Evolutionary conservation across 163 green algal genomes (phyloP).

Genomic region (Smithsoniella earleae): DNA sequence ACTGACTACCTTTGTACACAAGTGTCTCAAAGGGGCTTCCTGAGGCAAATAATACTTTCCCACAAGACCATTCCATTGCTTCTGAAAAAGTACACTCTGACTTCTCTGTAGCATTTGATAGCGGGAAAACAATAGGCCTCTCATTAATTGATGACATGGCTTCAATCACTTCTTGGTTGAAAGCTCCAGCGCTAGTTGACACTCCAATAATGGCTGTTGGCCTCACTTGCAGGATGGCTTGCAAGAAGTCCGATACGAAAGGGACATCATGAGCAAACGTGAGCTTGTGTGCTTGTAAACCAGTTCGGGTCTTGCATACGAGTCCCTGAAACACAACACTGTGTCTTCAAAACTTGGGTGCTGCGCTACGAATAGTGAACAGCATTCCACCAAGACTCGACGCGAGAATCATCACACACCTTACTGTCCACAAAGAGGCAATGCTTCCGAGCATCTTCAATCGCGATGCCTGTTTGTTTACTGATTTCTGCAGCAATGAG

Average conservation of each 20-base stretch:
- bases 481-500: slow-evolving; percentile 67
- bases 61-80: slow-evolving; percentile 53
- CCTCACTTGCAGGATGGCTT: slow-evolving; percentile 38
- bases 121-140: slow-evolving; percentile 82
- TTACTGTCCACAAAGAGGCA: slow-evolving; percentile 64
- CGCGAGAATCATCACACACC: slow-evolving; percentile 36
- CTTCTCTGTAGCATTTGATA: slow-evolving; percentile 88
- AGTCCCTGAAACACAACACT: slow-evolving; percentile 43
- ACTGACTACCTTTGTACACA: neutral
- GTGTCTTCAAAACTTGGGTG: too few species aligned
- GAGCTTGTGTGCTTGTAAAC: slow-evolving; percentile 64
- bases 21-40: neutral
- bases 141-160: slow-evolving; percentile 48
- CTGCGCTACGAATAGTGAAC: too few species aligned
- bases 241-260: slow-evolving; percentile 37
- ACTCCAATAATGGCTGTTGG: slow-evolving; percentile 66
- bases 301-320: slow-evolving; percentile 35
- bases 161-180: slow-evolving; percentile 41
- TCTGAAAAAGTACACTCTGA: slow-evolving; percentile 79
- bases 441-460: slow-evolving; percentile 45
- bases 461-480: slow-evolving; percentile 42
- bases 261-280: slow-evolving; percentile 61
- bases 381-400: too few species aligned
- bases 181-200: slow-evolving; percentile 44
- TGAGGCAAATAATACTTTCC: slow-evolving; percentile 69